These are phyloP conservation scores for Starmerella lactis-condensi DNA, from an alignment of 805 yeast species.

Conservation along the genomic window DNA sequence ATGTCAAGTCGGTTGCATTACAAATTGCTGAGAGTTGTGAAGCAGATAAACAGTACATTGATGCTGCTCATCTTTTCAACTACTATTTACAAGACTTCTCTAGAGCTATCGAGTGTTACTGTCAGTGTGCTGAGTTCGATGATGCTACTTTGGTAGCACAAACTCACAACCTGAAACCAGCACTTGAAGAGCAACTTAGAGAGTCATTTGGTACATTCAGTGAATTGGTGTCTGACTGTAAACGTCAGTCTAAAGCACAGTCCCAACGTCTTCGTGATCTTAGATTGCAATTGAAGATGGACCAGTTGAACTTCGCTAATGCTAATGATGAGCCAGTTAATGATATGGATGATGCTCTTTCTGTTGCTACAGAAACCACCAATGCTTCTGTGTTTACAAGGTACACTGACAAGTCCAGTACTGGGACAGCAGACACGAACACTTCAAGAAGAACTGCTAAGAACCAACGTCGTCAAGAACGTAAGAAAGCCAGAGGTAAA, in stretches of 20 bases:
- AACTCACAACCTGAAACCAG: conserved; percentile 24
- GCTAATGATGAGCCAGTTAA: conserved; percentile 23
- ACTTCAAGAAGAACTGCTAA: conserved; percentile 84
- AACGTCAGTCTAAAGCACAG: conserved; percentile 68
- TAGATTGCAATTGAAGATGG: conserved; percentile 61
- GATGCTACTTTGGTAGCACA: conserved; percentile 54
- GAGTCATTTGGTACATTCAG: conserved; percentile 81
- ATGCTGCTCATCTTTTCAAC: conserved; percentile 61
- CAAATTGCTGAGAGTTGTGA: conserved; percentile 40
- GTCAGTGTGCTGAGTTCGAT: conserved; percentile 57
- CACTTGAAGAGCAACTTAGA: conserved; percentile 44
- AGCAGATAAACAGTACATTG: conserved; percentile 44
- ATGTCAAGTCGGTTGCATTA: conserved; percentile 32
- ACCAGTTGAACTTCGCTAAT: conserved; percentile 75
- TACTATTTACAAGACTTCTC: conserved; percentile 42
- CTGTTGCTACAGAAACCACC: conserved; percentile 86
- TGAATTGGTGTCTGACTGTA: conserved; percentile 85
- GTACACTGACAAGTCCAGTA: conserved; percentile 78
- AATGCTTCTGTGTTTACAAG: conserved; percentile 85
- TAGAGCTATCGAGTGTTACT: conserved; percentile 46
- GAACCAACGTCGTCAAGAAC: conserved; percentile 83
- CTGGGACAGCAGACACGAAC: conserved; percentile 92
- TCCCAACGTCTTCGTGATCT: conserved; percentile 66
- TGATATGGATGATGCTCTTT: conserved; percentile 74
- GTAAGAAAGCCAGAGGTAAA: conserved; percentile 91